Evolutionary conservation across 1,284 basidiomycete genomes (phyloP).

Genomic region (Dichomitus squalens): DNA sequence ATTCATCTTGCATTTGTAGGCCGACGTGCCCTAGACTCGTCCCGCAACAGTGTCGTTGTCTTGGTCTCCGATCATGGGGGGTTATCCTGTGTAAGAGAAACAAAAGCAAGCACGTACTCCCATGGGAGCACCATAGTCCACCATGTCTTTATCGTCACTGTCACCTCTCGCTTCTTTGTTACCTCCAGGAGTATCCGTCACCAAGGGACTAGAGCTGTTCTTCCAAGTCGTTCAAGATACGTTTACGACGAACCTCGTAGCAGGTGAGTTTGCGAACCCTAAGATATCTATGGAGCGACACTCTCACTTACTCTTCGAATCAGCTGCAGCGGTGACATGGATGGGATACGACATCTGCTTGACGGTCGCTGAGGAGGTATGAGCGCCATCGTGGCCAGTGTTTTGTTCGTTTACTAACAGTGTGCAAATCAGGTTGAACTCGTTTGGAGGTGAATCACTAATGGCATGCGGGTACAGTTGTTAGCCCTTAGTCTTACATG

Average conservation of each 20-base stretch:
- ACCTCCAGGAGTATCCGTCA: not conserved
- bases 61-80: not conserved
- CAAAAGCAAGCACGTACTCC: not conserved
- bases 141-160: conserved; percentile 1
- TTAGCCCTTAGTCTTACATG: not conserved
- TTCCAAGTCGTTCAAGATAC: conserved; percentile 4
- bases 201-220: not conserved
- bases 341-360: conserved; percentile 10
- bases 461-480: no score
- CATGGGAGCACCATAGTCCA: not conserved
- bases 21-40: no score
- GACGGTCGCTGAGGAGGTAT: conserved; percentile 7
- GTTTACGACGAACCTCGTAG: conserved; percentile 6
- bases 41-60: not conserved
- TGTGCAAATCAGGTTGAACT: conserved; percentile 1
- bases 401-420: not conserved
- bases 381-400: not conserved
- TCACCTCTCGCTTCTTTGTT: not conserved
- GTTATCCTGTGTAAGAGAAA: not conserved
- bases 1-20: no score
- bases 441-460: conserved; percentile 3
- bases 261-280: not conserved
- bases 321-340: conserved; percentile 9
- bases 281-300: not conserved
- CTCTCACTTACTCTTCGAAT: not conserved